phyloP scores from a whole-genome alignment of 202 grass and related monocot genomes.

The Cymbopogon flexuosus region DNA sequence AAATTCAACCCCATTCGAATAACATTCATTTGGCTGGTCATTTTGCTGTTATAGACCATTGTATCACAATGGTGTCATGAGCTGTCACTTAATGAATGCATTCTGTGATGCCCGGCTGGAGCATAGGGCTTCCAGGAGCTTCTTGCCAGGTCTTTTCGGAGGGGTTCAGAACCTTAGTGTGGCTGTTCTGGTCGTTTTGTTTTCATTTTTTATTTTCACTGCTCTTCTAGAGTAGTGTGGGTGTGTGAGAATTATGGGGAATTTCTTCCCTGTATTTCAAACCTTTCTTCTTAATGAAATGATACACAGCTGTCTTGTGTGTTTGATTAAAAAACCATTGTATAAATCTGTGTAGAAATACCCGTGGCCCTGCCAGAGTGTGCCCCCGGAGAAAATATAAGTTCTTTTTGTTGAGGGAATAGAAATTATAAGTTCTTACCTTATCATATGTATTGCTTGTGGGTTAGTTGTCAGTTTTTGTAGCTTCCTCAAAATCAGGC shows the following conservation, averaged over 20 bases:
- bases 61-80: not conserved
- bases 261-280: not conserved
- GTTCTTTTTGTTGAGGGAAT: not conserved
- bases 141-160: not conserved
- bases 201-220: not conserved
- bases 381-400: not conserved
- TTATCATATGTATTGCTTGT: not conserved
- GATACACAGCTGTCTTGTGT: not conserved
- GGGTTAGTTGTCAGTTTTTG: not conserved
- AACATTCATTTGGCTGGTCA: not conserved
- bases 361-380: not conserved
- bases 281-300: not conserved
- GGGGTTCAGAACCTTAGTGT: not conserved
- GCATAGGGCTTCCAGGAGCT: not conserved
- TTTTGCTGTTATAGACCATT: not conserved
- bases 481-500: not conserved
- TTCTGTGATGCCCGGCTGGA: not conserved
- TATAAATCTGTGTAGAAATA: not conserved
- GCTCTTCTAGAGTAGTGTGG: not conserved
- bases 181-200: not conserved
- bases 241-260: not conserved
- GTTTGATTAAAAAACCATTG: not conserved
- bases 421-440: slow-evolving; percentile 2
- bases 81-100: not conserved
- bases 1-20: not conserved